Conservation (phyloP, 1,284 basidiomycete genomes). For the Wolfiporia cocos region DNA sequence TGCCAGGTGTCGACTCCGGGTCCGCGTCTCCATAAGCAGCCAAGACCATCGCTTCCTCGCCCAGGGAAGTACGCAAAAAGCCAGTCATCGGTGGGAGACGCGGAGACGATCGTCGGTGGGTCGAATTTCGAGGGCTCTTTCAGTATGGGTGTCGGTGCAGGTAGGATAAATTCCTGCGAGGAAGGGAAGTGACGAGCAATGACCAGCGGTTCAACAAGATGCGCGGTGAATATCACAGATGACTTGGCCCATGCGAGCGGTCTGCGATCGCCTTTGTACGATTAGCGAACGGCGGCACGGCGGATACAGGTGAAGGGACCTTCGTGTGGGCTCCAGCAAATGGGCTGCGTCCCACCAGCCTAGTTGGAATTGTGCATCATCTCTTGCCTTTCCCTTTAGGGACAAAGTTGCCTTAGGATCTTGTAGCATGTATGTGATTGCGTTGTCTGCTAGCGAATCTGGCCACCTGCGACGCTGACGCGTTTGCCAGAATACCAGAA, state of each 20-base stretch:
- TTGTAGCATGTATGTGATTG: no score
- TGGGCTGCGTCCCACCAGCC: slow-evolving; percentile 73
- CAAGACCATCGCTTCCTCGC: slow-evolving; percentile 43
- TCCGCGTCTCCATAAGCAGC: slow-evolving; percentile 61
- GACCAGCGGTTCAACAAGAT: slow-evolving; percentile 52
- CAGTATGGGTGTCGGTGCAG: slow-evolving; percentile 43
- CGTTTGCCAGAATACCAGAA: no score
- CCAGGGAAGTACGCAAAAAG: slow-evolving; percentile 73
- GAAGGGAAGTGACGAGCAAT: slow-evolving; percentile 65
- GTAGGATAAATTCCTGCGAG: slow-evolving; percentile 53
- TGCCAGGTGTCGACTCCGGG: slow-evolving; percentile 55
- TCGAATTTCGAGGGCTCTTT: slow-evolving; percentile 42
- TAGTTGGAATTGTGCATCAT: slow-evolving; percentile 47
- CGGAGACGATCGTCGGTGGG: slow-evolving; percentile 56
- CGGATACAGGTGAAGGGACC: slow-evolving; percentile 30
- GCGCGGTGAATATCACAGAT: slow-evolving; percentile 61
- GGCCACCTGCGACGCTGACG: no score
- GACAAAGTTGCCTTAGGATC: slow-evolving; percentile 31
- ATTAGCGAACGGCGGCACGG: neutral
- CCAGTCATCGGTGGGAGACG: slow-evolving; percentile 52
- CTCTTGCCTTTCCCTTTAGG: slow-evolving; percentile 52
- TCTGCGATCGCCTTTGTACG: slow-evolving; percentile 30
- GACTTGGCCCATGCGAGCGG: slow-evolving; percentile 65
- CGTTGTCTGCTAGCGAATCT: no score
- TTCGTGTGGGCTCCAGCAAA: slow-evolving; percentile 46